A percentile compares a stretch with the other conserved stretches of the same genome.
Conservation (phyloP, 768 basidiomycete genomes). For the Sarcomyxa edulis region DNA sequence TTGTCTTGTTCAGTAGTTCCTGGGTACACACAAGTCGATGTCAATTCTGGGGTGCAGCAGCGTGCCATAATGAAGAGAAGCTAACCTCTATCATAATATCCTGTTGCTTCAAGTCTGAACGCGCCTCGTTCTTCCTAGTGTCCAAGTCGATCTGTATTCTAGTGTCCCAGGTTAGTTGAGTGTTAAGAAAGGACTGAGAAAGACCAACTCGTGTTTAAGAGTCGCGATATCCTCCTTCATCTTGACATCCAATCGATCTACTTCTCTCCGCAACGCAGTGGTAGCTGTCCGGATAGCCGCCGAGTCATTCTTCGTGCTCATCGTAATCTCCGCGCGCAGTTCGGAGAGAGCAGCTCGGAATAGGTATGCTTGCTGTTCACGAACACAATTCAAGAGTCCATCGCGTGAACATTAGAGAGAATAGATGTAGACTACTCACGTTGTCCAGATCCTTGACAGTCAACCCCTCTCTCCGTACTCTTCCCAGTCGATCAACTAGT, state of each 20-base stretch:
- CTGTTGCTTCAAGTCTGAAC: conserved; percentile 75
- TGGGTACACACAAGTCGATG: conserved; percentile 18
- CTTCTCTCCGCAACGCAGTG: conserved; percentile 76
- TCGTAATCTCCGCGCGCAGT: conserved; percentile 78
- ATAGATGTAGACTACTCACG: conserved; percentile 35
- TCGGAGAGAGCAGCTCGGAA: conserved; percentile 93
- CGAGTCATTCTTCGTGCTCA: conserved; percentile 79
- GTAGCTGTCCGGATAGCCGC: conserved; percentile 76
- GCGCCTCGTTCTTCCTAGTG: conserved; percentile 87
- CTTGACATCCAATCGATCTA: conserved; percentile 79
- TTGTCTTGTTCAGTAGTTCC: conserved; percentile 72
- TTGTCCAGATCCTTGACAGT: conserved; percentile 78
- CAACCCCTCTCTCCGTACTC: conserved; percentile 67
- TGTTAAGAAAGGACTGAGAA: conserved; percentile 4
- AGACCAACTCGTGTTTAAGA: conserved; percentile 86
- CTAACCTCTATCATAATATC: conserved; percentile 82
- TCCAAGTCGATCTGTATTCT: conserved; percentile 98
- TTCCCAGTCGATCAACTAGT: conserved; percentile 69
- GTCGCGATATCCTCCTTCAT: conserved; percentile 91
- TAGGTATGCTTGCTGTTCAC: conserved; percentile 82
- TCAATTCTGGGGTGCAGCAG: conserved; percentile 1
- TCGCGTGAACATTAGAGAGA: neutral
- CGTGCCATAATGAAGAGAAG: conserved; percentile 5
- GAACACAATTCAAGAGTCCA: neutral
- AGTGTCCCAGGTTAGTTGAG: neutral